Percentiles rank a stretch among this genome's conserved stretches.
Evolutionary conservation across 2,329 filamentous ascomycete species (phyloP).

Genomic region (Parastagonospora avenae): DNA sequence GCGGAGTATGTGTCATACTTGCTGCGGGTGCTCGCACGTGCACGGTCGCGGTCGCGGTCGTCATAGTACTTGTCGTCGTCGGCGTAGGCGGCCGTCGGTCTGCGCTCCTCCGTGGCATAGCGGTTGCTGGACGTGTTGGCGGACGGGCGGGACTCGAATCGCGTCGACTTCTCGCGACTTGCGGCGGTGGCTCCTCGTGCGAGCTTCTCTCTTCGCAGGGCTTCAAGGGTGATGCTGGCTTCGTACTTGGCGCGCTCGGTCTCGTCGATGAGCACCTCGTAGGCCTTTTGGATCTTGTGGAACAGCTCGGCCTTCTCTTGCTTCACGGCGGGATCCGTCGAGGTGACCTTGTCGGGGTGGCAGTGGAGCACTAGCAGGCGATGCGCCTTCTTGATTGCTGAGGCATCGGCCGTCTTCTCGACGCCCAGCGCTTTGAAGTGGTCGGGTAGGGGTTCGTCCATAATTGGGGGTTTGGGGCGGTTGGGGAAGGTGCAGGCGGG

Average conservation of each 20-base stretch:
- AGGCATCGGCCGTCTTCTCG: conserved; percentile 69
- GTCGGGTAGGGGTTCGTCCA: conserved; percentile 64
- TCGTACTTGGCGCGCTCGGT: conserved; percentile 76
- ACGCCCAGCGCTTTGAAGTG: conserved; percentile 81
- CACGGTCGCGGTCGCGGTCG: conserved; percentile 24
- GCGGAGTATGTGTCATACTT: conserved; percentile 39
- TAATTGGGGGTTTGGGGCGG: conserved; percentile 48
- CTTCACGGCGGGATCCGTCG: conserved; percentile 77
- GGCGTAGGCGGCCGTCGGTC: conserved; percentile 19
- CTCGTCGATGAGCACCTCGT: conserved; percentile 86
- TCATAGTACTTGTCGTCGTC: conserved; percentile 49
- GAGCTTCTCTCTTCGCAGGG: conserved; percentile 63
- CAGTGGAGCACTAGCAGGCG: conserved; percentile 86
- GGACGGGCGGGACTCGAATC: conserved; percentile 41
- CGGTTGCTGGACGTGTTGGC: conserved; percentile 30
- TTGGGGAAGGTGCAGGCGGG: conserved; percentile 4
- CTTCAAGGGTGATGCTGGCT: conserved; percentile 70
- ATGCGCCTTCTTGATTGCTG: conserved; percentile 78
- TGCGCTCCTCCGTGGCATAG: conserved; percentile 42
- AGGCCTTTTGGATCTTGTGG: conserved; percentile 89
- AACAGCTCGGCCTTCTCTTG: conserved; percentile 84
- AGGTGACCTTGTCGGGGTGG: conserved; percentile 92
- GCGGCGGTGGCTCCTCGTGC: conserved; percentile 42
- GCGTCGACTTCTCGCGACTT: conserved; percentile 37
- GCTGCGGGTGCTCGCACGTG: conserved; percentile 9